Conservation (phyloP, 768 basidiomycete species). For the Boletus vermiculosoides region DNA sequence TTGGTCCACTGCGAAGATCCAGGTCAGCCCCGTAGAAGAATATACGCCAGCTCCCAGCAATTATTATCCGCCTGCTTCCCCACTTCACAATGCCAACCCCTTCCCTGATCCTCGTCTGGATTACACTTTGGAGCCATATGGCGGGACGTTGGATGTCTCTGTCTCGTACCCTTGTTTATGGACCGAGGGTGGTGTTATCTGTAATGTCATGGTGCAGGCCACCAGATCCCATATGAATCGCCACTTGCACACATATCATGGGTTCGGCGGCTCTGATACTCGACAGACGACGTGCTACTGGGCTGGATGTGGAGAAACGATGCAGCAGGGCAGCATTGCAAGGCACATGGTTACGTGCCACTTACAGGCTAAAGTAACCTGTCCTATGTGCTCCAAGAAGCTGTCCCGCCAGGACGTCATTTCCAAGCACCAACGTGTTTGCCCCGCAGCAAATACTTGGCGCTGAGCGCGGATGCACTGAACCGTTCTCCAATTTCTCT, state of each 20-base stretch:
- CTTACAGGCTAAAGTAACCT: slow-evolving; percentile 28
- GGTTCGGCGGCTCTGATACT: slow-evolving; percentile 23
- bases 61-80: not conserved
- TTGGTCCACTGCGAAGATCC: not conserved
- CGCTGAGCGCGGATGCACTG: slow-evolving; percentile 5
- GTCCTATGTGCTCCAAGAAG: slow-evolving; percentile 29
- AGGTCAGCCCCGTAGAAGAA: slow-evolving; percentile 1
- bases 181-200: slow-evolving; percentile 12
- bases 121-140: slow-evolving; percentile 1
- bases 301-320: slow-evolving; percentile 18
- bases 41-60: not conserved
- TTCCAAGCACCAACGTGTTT: slow-evolving; percentile 27
- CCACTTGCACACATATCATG: slow-evolving; percentile 24
- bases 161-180: slow-evolving; percentile 21
- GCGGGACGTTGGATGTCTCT: slow-evolving; percentile 1
- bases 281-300: slow-evolving; percentile 21
- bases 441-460: slow-evolving; percentile 20
- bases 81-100: not conserved
- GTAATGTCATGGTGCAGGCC: slow-evolving; percentile 20
- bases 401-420: slow-evolving; percentile 28
- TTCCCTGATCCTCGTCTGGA: not conserved
- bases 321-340: slow-evolving; percentile 31
- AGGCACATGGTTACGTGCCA: slow-evolving; percentile 30
- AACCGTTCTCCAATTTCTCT: not conserved
- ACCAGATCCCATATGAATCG: slow-evolving; percentile 28